A percentile compares a stretch with the other conserved stretches of the same genome.
phyloP scores from a whole-genome alignment of 352 stramenopile genomes.

The Phytophthora citricola region DNA sequence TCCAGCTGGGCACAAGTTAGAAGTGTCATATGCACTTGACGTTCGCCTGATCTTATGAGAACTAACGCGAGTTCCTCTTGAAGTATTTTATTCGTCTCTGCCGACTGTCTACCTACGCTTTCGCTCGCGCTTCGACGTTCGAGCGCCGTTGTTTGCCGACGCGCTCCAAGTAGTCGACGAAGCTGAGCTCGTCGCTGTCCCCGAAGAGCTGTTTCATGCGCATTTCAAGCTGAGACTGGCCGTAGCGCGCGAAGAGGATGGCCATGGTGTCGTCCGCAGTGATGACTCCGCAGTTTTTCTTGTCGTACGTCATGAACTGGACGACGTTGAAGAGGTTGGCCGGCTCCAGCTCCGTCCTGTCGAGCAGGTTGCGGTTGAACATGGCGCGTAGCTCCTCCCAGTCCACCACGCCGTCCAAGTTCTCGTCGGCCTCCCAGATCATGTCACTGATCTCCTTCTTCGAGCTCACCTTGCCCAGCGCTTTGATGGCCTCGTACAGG shows the following conservation, averaged over 20 bases:
- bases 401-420: constrained; percentile 94
- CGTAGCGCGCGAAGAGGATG: constrained; percentile 96
- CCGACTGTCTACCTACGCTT: constrained; percentile 37
- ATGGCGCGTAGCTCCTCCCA: constrained; percentile 97
- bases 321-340: constrained; percentile 97
- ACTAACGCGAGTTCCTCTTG: not conserved
- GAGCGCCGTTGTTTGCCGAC: constrained; percentile 76
- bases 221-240: constrained; percentile 88
- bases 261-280: constrained; percentile 98
- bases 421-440: constrained; percentile 99
- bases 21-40: constrained; percentile 10
- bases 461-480: constrained; percentile 90
- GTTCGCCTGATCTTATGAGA: not conserved
- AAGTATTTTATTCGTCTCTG: constrained; percentile 17
- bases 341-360: constrained; percentile 95
- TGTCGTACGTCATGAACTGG: constrained; percentile 98
- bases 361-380: constrained; percentile 96
- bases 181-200: constrained; percentile 83
- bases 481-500: constrained; percentile 94
- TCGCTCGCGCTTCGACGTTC: constrained; percentile 61
- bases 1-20: constrained; percentile 5
- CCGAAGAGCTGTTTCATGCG: constrained; percentile 93
- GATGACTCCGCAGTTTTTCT: constrained; percentile 94
- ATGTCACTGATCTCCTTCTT: constrained; percentile 98
- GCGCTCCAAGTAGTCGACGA: constrained; percentile 83